Percentiles rank a stretch among this genome's conserved stretches.
phyloP scores from a whole-genome alignment of 805 yeast species.

The Ogataea neopini region DNA sequence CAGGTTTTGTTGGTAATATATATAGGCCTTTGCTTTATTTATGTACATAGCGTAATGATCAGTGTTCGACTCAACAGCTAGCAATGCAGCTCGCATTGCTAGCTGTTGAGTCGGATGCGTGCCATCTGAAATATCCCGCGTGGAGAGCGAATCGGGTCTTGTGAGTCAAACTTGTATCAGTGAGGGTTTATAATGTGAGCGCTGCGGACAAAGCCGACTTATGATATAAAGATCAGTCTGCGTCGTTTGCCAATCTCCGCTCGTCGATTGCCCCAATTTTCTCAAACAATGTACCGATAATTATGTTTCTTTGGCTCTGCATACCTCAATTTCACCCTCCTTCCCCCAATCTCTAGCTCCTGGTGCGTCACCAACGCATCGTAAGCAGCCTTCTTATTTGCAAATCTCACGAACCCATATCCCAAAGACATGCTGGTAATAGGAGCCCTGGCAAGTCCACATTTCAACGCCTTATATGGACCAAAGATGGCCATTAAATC shows the following conservation, averaged over 20 bases:
- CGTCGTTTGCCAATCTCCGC: too few relatives aligned
- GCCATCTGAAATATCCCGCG: too few relatives aligned
- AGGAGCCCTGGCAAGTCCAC: constrained; percentile 33
- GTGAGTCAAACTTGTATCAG: too few relatives aligned
- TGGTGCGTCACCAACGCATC: constrained; percentile 47
- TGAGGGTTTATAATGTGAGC: too few relatives aligned
- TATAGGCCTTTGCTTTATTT: constrained; percentile 9
- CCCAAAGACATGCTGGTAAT: constrained; percentile 40
- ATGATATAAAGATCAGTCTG: too few relatives aligned
- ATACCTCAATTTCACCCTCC: constrained; percentile 39
- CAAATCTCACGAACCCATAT: constrained; percentile 65
- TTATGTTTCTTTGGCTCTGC: constrained; percentile 29
- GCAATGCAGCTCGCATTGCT: too few relatives aligned
- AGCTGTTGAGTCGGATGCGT: too few relatives aligned
- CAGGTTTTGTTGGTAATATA: constrained; percentile 1
- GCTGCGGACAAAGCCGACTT: too few relatives aligned
- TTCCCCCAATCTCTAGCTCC: constrained; percentile 45
- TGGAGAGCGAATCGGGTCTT: too few relatives aligned
- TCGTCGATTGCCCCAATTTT: too few relatives aligned
- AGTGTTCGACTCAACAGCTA: too few relatives aligned
- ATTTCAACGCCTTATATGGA: constrained; percentile 30
- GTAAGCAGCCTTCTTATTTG: constrained; percentile 40
- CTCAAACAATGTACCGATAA: constrained; percentile 29
- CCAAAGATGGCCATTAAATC: constrained; percentile 29
- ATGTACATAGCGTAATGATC: constrained; percentile 16